Percentiles rank a stretch among this genome's conserved stretches.
Conservation (phyloP, 768 basidiomycete species). For the Phaffia australis region DNA sequence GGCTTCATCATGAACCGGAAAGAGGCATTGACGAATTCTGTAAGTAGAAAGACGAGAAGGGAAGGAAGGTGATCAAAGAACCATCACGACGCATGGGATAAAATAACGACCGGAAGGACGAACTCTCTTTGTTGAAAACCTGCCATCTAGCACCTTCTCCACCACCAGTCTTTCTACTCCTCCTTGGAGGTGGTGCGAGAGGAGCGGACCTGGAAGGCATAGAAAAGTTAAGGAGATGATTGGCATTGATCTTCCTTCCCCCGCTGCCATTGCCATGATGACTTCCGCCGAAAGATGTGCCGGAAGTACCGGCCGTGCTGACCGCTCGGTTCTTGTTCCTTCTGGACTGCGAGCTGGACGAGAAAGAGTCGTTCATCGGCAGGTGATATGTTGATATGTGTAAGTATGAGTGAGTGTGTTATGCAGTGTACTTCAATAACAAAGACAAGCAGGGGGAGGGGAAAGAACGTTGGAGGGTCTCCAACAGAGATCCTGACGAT, state of each 20-base stretch:
- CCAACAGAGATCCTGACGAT: too few relatives aligned
- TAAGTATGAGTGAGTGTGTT: too few relatives aligned
- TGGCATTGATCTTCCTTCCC: constrained; percentile 31
- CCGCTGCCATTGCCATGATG: background rate
- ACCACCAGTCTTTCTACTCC: constrained; percentile 56
- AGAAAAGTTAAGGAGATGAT: constrained; percentile 87
- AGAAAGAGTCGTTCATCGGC: too few relatives aligned
- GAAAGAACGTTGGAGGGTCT: too few relatives aligned
- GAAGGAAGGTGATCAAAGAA: background rate
- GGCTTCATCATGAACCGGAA: constrained; percentile 95
- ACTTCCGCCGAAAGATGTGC: background rate
- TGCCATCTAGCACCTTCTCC: constrained; percentile 46
- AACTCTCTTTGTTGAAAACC: constrained; percentile 85
- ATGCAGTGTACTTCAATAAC: too few relatives aligned
- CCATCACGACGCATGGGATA: background rate
- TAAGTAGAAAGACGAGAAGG: constrained; percentile 13
- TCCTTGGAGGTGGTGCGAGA: constrained; percentile 46
- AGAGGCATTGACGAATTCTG: constrained; percentile 91
- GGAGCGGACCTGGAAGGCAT: constrained; percentile 65
- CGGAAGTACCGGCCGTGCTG: background rate
- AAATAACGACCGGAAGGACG: constrained; percentile 39
- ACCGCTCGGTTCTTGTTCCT: too few relatives aligned
- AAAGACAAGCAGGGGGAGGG: too few relatives aligned
- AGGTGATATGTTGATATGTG: too few relatives aligned
- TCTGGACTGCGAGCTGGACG: too few relatives aligned